Evolutionary conservation across 495 filamentous ascomycete genomes (phyloP).

Genomic region (Penicillium antarcticum): DNA sequence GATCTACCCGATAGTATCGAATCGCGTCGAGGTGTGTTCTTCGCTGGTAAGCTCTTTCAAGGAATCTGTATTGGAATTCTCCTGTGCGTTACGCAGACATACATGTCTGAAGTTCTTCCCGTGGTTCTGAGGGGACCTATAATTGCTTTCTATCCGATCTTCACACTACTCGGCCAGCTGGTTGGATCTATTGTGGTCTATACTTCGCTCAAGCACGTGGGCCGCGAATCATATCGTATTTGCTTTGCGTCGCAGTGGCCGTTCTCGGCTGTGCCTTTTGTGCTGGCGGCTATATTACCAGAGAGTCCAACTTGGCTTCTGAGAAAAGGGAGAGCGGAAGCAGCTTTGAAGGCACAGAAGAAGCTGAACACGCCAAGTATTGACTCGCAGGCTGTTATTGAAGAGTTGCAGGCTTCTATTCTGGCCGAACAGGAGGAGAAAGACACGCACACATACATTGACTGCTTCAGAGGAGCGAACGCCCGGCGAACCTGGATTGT

Average conservation of each 20-base stretch:
- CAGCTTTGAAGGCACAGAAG: slow-evolving; percentile 14
- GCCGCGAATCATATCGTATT: slow-evolving; percentile 19
- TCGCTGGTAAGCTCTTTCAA: slow-evolving; percentile 34
- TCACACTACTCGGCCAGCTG: slow-evolving; percentile 44
- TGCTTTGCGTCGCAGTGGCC: slow-evolving; percentile 35
- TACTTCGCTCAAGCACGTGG: slow-evolving; percentile 13
- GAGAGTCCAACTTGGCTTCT: slow-evolving; percentile 23
- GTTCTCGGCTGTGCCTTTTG: slow-evolving; percentile 22
- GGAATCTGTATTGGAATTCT: slow-evolving; percentile 41
- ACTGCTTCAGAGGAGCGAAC: slow-evolving; percentile 45
- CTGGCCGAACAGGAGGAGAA: slow-evolving; percentile 20
- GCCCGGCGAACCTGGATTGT: slow-evolving; percentile 45
- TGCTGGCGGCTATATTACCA: slow-evolving; percentile 12
- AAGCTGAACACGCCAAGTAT: slow-evolving; percentile 11
- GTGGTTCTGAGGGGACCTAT: slow-evolving; percentile 38
- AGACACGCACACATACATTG: slow-evolving; percentile 27
- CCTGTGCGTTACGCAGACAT: slow-evolving; percentile 41
- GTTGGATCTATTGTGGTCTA: slow-evolving; percentile 41
- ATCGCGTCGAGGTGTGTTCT: slow-evolving; percentile 27
- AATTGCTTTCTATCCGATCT: slow-evolving; percentile 43
- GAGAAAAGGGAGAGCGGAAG: slow-evolving; percentile 2
- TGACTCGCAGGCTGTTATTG: slow-evolving; percentile 13
- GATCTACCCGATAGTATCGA: slow-evolving; percentile 25
- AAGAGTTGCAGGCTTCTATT: slow-evolving; percentile 21
- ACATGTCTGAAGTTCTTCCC: slow-evolving; percentile 45